phyloP scores from a whole-genome alignment of 1,139 yeast genomes.

The Meyerozyma sp. region DNA sequence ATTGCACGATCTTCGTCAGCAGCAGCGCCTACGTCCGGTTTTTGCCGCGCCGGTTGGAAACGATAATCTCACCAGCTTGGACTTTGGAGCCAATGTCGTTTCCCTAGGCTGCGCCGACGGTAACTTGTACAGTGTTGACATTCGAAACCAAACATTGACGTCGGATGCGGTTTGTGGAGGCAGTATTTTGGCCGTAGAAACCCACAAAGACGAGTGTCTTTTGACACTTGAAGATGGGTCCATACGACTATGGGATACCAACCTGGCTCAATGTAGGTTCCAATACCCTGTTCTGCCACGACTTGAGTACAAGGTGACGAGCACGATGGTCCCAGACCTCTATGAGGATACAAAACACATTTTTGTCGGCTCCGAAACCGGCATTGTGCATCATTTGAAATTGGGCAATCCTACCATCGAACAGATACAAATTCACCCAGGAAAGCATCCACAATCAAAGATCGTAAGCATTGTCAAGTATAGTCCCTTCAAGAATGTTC shows the following conservation, averaged over 20 bases:
- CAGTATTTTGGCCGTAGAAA: constrained; percentile 4
- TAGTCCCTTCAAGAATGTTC: constrained; percentile 10
- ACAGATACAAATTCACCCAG: neutral
- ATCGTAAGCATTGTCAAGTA: constrained; percentile 12
- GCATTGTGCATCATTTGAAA: constrained; percentile 3
- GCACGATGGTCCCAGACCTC: constrained; percentile 8
- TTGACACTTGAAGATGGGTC: constrained; percentile 11
- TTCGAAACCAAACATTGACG: constrained; percentile 16
- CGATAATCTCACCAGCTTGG: constrained; percentile 26
- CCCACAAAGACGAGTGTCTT: constrained; percentile 4
- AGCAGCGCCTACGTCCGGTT: constrained; percentile 9
- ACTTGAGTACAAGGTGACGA: constrained; percentile 6
- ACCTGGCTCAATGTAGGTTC: neutral
- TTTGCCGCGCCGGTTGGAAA: constrained; percentile 16
- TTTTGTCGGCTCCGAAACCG: constrained; percentile 12
- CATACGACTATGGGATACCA: constrained; percentile 1
- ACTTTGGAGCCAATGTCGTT: constrained; percentile 9
- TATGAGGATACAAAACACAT: constrained; percentile 6
- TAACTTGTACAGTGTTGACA: constrained; percentile 19
- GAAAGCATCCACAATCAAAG: constrained; percentile 1
- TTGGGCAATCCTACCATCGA: constrained; percentile 5
- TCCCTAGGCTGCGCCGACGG: constrained; percentile 27
- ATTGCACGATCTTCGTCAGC: constrained; percentile 15
- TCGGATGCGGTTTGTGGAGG: constrained; percentile 11
- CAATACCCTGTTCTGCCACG: neutral